Evolutionary conservation across 192 early-diverging fungal genomes (phyloP), one percentile per base, ranked within the genome.

Genomic region (Physocladia obscura): DNA sequence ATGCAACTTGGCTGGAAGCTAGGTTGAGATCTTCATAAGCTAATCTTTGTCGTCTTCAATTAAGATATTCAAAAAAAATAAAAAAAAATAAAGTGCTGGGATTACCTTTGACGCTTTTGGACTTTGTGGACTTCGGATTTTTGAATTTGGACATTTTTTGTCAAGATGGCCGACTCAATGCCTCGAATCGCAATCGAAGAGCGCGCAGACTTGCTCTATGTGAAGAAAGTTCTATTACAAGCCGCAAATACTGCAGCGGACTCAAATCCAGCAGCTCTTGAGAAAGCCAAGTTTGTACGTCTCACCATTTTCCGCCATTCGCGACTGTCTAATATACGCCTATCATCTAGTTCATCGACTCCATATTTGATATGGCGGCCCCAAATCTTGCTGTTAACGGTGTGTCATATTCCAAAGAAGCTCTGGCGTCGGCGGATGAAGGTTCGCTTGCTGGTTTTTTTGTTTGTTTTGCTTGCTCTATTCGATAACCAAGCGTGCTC

Each of bases 321-420:
- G 34, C 30, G 26, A 19, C 34, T 58, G 8, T 11, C 26, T 54
- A 29, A 22, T 54, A 11, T 54, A n/a, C n/a, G 44, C n/a, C 44
- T n/a, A 47, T 22, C 26, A 27, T 35, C 4, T 21, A 62, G 60
- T 39, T 44, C 38, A 39, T 38, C 3, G 34, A 5, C 40, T 21
- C 21, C 40, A 39, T 62, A 17, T 62, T 62, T 30, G 36, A 3
- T n/a, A 3, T 39, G 3, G 60, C 60, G 19, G 60, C 60, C 17
- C 32, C 32, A 21, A 62, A 62, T 24, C 19, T 62, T 2, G 21
- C n/a, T 39, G 40, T 47, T 4, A 62, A 62, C 38, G 60, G 60
- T 32, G 34, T 35, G 8, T 8, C 60, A 39, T 47, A 17, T 4
- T 11, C n/a, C 8, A 2, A 4, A 3, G 38, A 24, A 8, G 5